These are phyloP conservation scores for Chrysoporthe cubensis DNA, from an alignment of 2,329 filamentous ascomycete species.

Conservation along the genomic window DNA sequence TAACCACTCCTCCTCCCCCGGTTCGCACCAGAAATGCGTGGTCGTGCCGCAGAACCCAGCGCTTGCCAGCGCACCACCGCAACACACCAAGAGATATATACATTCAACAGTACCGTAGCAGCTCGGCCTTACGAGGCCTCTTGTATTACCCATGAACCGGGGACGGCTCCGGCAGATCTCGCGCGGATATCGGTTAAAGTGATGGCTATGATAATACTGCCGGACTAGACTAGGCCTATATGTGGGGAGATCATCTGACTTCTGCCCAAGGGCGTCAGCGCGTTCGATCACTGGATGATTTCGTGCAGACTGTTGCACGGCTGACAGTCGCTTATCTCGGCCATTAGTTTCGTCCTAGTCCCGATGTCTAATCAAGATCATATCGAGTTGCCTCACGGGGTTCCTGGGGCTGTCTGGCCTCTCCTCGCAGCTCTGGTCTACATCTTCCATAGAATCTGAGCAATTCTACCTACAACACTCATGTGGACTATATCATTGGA, in stretches of 20 bases:
- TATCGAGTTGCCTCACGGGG: neutral
- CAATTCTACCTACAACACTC: no score
- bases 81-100: neutral
- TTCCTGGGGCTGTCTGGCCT: no score
- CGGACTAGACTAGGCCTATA: neutral
- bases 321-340: neutral
- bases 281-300: neutral
- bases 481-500: no score
- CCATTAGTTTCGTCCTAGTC: neutral
- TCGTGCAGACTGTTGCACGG: neutral
- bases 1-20: neutral
- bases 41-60: neutral
- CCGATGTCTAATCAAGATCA: neutral
- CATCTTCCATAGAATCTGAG: no score
- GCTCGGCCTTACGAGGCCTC: neutral
- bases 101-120: neutral
- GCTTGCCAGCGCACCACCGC: conserved; percentile 5
- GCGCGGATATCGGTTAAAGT: neutral
- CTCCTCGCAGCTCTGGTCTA: no score
- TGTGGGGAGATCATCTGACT: neutral
- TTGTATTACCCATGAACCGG: neutral
- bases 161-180: neutral
- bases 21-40: no score
- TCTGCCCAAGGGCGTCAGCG: neutral
- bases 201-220: neutral